Conservation (phyloP, 2,329 filamentous ascomycete species). For the Xylaria polymorpha region DNA sequence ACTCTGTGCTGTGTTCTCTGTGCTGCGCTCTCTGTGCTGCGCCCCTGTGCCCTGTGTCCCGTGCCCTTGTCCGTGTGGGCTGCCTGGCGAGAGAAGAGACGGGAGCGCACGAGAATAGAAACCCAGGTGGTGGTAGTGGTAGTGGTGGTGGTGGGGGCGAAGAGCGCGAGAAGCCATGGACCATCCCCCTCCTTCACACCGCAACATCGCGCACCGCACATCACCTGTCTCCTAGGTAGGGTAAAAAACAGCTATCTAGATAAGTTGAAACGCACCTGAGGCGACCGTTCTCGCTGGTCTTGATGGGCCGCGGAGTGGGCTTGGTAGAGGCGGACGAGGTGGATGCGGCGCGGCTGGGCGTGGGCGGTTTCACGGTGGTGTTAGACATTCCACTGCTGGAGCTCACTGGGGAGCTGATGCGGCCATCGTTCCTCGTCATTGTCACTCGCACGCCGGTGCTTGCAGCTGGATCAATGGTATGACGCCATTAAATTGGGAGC, state of each 20-base stretch:
- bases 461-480: slow-evolving; percentile 44
- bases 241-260: slow-evolving; percentile 20
- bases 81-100: slow-evolving; percentile 6
- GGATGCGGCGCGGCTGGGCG: slow-evolving; percentile 51
- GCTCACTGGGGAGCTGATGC: slow-evolving; percentile 74
- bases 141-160: slow-evolving; percentile 20
- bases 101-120: slow-evolving; percentile 14
- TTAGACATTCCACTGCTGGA: slow-evolving; percentile 74
- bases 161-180: slow-evolving; percentile 11
- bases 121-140: neutral
- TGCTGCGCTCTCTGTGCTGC: neutral
- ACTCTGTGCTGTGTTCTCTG: neutral
- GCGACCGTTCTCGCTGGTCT: slow-evolving; percentile 65
- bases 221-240: neutral
- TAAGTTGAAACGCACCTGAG: slow-evolving; percentile 54
- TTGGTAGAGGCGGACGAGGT: slow-evolving; percentile 47
- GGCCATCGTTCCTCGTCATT: slow-evolving; percentile 77
- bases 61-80: neutral
- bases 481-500: slow-evolving; percentile 46
- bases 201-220: neutral
- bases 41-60: neutral
- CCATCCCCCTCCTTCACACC: neutral
- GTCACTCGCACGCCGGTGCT: slow-evolving; percentile 51
- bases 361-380: slow-evolving; percentile 68
- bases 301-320: slow-evolving; percentile 62